phyloP scores from a whole-genome alignment of 1,284 basidiomycete species.

The Tetrapyrgos nigripes region DNA sequence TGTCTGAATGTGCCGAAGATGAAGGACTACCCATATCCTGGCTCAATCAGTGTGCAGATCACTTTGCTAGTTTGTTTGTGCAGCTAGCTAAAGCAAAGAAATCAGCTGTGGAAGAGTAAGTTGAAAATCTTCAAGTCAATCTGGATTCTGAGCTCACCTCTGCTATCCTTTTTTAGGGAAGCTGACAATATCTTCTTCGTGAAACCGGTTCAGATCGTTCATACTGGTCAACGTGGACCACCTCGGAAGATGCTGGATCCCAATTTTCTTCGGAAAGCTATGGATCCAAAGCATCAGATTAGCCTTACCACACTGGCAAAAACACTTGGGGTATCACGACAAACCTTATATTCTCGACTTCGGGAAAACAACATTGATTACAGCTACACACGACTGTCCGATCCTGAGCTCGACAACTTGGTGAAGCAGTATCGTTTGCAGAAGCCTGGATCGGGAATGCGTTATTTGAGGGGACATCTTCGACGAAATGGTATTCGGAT shows the following conservation, averaged over 20 bases:
- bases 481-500: background rate
- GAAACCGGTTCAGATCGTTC: constrained; percentile 9
- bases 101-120: background rate
- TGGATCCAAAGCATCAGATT: constrained; percentile 4
- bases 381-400: background rate
- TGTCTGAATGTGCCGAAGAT: constrained; percentile 8
- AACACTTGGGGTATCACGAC: background rate
- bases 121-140: background rate
- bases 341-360: background rate
- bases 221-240: constrained; percentile 9
- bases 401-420: background rate
- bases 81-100: constrained; percentile 1
- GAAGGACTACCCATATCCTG: constrained; percentile 14
- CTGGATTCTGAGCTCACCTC: background rate
- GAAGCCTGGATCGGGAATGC: background rate
- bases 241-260: constrained; percentile 7
- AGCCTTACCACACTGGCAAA: background rate
- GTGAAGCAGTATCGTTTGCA: background rate
- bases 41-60: constrained; percentile 9
- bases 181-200: constrained; percentile 1
- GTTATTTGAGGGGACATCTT: background rate
- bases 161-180: background rate
- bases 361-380: background rate
- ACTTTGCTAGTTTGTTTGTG: constrained; percentile 4
- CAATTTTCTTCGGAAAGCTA: constrained; percentile 3